A percentile compares a stretch with the other conserved stretches of the same genome.
phyloP scores from a whole-genome alignment of 106 monocot genomes.

The Phalaenopsis aphrodite region DNA sequence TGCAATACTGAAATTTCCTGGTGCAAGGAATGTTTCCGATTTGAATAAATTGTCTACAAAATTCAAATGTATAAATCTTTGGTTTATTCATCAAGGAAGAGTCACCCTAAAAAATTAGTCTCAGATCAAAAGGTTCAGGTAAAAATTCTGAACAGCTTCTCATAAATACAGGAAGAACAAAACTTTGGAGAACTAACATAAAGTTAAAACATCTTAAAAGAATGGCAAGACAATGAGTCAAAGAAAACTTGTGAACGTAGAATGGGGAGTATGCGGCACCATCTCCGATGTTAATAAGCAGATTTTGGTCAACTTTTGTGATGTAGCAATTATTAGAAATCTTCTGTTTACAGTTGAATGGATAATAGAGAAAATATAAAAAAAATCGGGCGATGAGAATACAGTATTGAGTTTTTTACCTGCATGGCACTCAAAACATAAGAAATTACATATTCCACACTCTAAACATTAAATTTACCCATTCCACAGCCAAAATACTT shows the following conservation, averaged over 20 bases:
- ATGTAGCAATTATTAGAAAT: neutral
- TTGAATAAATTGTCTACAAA: neutral
- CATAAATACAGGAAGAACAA: neutral
- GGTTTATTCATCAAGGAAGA: neutral
- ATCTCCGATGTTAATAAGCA: neutral
- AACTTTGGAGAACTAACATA: neutral
- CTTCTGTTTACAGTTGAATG: neutral
- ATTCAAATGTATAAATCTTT: neutral
- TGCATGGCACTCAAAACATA: no score
- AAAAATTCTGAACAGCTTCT: neutral
- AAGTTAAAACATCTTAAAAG: neutral
- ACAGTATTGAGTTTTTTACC: no score
- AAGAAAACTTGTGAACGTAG: neutral
- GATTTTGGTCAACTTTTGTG: neutral
- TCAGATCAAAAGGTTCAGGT: neutral
- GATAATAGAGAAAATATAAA: neutral
- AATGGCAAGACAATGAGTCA: neutral
- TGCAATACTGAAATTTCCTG: neutral
- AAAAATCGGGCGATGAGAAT: neutral
- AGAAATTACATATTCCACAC: no score
- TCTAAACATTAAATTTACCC: no score
- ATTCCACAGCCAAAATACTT: no score
- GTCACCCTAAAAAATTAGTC: neutral
- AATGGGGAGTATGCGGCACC: neutral
- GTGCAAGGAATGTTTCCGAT: neutral